A percentile compares a stretch with the other conserved stretches of the same genome.
Evolutionary conservation across 345 rosid species (phyloP).

Genomic region (Syzygium grande): DNA sequence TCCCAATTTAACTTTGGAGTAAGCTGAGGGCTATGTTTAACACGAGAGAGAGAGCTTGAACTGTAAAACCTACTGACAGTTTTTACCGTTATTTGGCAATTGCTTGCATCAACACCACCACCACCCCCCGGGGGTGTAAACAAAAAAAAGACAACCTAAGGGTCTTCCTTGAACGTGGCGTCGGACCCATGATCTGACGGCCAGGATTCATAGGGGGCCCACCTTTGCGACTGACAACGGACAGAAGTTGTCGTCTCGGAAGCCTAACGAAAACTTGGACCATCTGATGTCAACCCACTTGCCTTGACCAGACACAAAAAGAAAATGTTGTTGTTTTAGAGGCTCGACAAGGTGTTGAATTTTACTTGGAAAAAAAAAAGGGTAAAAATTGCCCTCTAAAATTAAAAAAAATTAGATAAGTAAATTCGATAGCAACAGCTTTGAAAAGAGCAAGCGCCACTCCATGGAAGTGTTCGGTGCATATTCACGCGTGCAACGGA

Average conservation of each 20-base stretch:
- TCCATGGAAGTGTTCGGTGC: not conserved
- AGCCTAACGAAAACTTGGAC: not conserved
- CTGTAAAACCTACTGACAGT: not conserved
- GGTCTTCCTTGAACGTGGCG: not conserved
- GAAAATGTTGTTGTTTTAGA: not conserved
- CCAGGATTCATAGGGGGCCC: not conserved
- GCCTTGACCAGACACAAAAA: not conserved
- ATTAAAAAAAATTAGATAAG: not conserved
- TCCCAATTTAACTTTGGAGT: not conserved
- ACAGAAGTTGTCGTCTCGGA: not conserved
- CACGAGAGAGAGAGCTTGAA: not conserved
- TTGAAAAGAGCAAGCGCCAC: not conserved
- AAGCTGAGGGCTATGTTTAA: not conserved
- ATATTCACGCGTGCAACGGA: constrained; percentile 13
- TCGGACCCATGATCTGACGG: not conserved
- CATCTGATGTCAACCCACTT: not conserved
- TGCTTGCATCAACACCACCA: not conserved
- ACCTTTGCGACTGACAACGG: not conserved
- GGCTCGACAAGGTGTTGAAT: not conserved
- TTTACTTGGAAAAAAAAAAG: not conserved
- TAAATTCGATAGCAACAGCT: not conserved
- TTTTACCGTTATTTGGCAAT: constrained; percentile 1
- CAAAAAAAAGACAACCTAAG: not conserved
- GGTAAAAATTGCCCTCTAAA: not conserved
- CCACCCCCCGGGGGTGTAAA: not conserved